Percentiles rank a stretch among this genome's conserved stretches.
Conservation (phyloP, 768 basidiomycete genomes). For the Agaricus subrufescens region DNA sequence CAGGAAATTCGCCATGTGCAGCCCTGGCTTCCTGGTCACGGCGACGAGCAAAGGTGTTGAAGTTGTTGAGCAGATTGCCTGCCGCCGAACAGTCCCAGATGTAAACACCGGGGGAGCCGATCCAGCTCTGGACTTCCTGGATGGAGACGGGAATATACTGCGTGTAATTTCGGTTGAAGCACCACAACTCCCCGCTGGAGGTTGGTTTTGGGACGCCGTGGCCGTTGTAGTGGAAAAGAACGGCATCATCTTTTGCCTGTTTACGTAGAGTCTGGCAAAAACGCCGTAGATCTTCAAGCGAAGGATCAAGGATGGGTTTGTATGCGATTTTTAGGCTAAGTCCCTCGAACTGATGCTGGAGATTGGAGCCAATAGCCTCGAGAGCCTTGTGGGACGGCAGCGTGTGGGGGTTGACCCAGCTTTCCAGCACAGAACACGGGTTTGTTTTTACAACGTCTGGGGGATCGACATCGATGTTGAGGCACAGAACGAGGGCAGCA, state of each 20-base stretch:
- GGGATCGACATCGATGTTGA: conserved; percentile 97
- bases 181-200: conserved; percentile 94
- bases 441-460: conserved; percentile 97
- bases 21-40: conserved; percentile 64
- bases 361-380: conserved; percentile 87
- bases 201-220: conserved; percentile 98
- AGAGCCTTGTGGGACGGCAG: conserved; percentile 91
- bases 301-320: conserved; percentile 93
- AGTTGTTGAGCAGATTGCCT: conserved; percentile 88
- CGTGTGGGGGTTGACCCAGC: conserved; percentile 95
- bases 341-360: conserved; percentile 94
- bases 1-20: conserved; percentile 52
- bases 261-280: conserved; percentile 82
- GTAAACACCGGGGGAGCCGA: conserved; percentile 93
- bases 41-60: conserved; percentile 72
- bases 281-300: conserved; percentile 87
- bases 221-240: conserved; percentile 96
- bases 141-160: conserved; percentile 98
- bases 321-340: conserved; percentile 92
- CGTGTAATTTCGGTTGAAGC: conserved; percentile 95
- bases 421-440: conserved; percentile 91
- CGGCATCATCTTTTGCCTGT: conserved; percentile 88
- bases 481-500: conserved; percentile 84
- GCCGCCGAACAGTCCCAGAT: conserved; percentile 99
- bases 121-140: conserved; percentile 89